Evolutionary conservation across 768 basidiomycete species (phyloP), one percentile per base, ranked within the genome.

Genomic region (Leucogyrophana mollusca): DNA sequence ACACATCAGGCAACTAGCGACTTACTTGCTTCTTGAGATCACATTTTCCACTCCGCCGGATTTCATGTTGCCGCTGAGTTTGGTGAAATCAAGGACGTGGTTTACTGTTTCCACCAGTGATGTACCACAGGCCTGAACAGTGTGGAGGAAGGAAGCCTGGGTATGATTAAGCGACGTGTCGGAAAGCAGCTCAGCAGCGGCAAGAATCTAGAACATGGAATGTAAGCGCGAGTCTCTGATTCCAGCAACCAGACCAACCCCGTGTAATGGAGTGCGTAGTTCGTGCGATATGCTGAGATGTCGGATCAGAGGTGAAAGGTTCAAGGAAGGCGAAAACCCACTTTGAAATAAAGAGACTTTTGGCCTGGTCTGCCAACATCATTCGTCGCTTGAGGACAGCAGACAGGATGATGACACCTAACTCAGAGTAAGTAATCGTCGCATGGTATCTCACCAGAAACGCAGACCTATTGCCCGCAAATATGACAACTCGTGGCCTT

Each of bases 31-130:
- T 8, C 79, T 78, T 16, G 78, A 72, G 50, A 92, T 90, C 34
- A 83, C 80, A 52, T 86, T 87, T 60, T 90, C 83, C 7, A 85
- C 79, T 33, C 86, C 85, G 21, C 87, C 89, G 2, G 82, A 76
- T 60, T 89, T 90, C 37, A 82, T 74, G 56, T 87, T 90, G 17
- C 92, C 93, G 50, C 90, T 93, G 18, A 95, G 76, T 60, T 97
- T 97, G 23, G 93, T 95, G 59, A 94, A 97, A 62, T 97, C 94
- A 21, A 97, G 72, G 4, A 97, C 94, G 56, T 97, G 94, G 59
- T 96, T 96, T 40, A 97, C 93, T 0, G 94, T 95, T 70, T 97
- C 94, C 34, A 94, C 90, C 1, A 97, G 77, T 1, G 91, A 92
- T n/a, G 87, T 94, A 11, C 93, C 94, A 59, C 94, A 96, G 5